Base-by-base conservation (phyloP, 345 rosid genomes). In the Salix udensis region DNA sequence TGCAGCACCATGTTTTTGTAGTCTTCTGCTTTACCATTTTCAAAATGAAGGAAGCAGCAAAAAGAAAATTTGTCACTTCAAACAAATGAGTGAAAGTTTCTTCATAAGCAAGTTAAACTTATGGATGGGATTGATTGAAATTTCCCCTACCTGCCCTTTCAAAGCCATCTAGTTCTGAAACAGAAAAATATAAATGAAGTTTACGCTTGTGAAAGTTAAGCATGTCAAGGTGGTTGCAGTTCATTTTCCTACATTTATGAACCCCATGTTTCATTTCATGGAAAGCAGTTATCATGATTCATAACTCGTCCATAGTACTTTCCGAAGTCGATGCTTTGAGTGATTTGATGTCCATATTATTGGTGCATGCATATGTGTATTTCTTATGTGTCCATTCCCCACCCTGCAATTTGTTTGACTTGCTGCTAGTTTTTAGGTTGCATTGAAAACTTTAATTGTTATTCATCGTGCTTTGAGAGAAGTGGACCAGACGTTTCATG, bases 391-490 rank as follows among this genome's bases (percentile, higher is more conserved):
- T 58, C 16, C 71, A 9, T 79, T 24, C 1, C 53, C 6, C 40
- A 13, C 48, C 48, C 26, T 69, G 4, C 30, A 62, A 42, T 62
- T 67, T 66, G 60, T n/a, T 52, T 78, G 67, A 73, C 65, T 53
- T 73, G 34, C 31, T 71, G 40, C 77, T 72, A 68, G 68, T 72
- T 69, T 75, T 68, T 81, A 96, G 99, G 99, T 96, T 76, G 99
- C 98, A 14, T 83, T 93, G 82, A 96, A 96, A 89, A 93, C 97
- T 62, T 88, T 96, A 70, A 86, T 93, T 24, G 91, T 93, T 74
- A 90, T 93, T 81, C 99, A 96, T 81, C 98, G 99, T 81, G 93
- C 98, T 76, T 78, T 96, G 85, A 93, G 98, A 82, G 99, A 96
- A 88, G 99, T 93, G 73, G 99, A 96, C 85, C 96, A 93, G 46